These are phyloP conservation scores for Calvatia gigantea DNA, from an alignment of 768 basidiomycete genomes.

Conservation along the genomic window DNA sequence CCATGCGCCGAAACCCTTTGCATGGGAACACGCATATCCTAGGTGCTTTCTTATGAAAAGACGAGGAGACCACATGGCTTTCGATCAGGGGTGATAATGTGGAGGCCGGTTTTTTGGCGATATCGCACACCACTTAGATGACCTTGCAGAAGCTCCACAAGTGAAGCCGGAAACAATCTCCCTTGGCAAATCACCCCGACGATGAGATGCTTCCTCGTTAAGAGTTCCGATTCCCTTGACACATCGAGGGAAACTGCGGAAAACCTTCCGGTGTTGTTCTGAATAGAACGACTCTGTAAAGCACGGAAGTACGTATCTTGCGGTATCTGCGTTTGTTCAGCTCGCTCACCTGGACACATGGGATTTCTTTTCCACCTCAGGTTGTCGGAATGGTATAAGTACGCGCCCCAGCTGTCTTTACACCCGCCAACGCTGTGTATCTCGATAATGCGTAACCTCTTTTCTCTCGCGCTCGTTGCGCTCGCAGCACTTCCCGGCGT, in stretches of 20 bases:
- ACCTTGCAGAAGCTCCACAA: slow-evolving; percentile 1
- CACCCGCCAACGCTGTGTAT: background rate
- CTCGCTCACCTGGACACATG: background rate
- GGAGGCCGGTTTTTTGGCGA: background rate
- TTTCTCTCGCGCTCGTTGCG: slow-evolving; percentile 17
- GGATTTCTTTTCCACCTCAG: background rate
- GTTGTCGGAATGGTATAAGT: slow-evolving; percentile 2
- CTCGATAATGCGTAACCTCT: slow-evolving; percentile 17
- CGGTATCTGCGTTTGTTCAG: background rate
- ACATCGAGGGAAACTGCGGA: background rate
- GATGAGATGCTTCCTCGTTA: background rate
- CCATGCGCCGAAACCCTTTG: background rate
- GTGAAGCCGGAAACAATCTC: slow-evolving; percentile 1
- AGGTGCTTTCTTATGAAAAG: background rate
- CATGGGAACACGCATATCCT: slow-evolving; percentile 1
- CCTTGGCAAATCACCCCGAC: background rate
- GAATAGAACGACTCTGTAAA: background rate
- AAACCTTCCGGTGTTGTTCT: slow-evolving; percentile 6
- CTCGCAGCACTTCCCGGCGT: slow-evolving; percentile 15
- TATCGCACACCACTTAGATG: background rate
- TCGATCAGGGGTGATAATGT: background rate
- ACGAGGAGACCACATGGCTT: background rate
- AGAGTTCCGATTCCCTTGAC: background rate
- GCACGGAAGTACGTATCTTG: background rate
- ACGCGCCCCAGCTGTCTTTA: background rate